Conservation (phyloP, 225 moss, liverwort and hornwort genomes). For the Thuidium tamariscinum region DNA sequence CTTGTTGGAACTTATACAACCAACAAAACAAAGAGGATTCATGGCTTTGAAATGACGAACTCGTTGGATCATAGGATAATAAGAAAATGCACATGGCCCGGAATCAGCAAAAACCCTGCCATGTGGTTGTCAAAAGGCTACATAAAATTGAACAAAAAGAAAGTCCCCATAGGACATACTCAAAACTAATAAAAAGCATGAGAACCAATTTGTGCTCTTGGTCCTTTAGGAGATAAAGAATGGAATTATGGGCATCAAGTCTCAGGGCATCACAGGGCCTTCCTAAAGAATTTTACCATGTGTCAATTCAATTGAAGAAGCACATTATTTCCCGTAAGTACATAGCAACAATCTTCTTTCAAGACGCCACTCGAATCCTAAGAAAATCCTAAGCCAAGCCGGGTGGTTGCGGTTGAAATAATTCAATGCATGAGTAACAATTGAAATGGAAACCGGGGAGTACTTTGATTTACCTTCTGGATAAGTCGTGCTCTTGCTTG, state of each 20-base stretch:
- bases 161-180: neutral
- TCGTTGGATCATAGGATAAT: neutral
- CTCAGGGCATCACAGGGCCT: neutral
- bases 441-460: neutral
- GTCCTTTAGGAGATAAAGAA: neutral
- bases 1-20: neutral
- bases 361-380: neutral
- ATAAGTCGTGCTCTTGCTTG: conserved; percentile 3
- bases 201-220: neutral
- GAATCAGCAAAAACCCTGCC: neutral
- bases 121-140: too few relatives aligned
- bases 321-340: neutral
- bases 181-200: neutral
- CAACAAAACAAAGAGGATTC: neutral
- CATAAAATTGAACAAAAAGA: neutral
- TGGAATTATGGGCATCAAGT: neutral
- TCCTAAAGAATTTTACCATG: neutral
- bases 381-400: neutral
- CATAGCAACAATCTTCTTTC: neutral
- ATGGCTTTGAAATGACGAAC: neutral
- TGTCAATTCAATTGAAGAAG: neutral
- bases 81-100: neutral
- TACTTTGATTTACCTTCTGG: neutral
- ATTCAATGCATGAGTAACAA: neutral
- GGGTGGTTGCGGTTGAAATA: neutral